These are phyloP conservation scores for Xylaria sp. DNA, from an alignment of 2,329 filamentous ascomycete species.

Conservation along the genomic window DNA sequence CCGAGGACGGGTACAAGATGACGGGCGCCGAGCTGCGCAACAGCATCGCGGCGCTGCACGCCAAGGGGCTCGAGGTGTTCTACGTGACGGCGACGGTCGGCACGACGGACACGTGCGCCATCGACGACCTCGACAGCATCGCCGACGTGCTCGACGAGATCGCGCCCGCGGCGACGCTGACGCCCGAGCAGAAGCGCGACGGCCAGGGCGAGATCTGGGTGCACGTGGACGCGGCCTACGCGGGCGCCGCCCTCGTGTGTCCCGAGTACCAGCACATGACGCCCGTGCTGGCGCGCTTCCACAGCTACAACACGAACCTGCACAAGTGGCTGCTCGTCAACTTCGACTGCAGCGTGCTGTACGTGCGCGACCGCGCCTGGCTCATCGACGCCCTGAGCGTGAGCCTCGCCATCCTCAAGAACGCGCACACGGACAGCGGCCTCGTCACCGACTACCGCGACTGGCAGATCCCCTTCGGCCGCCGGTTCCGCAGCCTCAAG, in stretches of 20 bases:
- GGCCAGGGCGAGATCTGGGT: constrained; percentile 76
- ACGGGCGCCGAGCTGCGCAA: constrained; percentile 69
- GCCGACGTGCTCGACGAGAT: constrained; percentile 57
- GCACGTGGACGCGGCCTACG: constrained; percentile 93
- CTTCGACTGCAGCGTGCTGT: constrained; percentile 87
- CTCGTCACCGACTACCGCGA: constrained; percentile 95
- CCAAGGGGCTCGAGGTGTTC: constrained; percentile 81
- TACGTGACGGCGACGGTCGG: constrained; percentile 87
- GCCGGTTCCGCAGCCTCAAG: constrained; percentile 88
- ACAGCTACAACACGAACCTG: constrained; percentile 95
- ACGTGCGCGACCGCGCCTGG: constrained; percentile 76
- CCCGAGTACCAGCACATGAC: constrained; percentile 79
- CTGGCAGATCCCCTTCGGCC: constrained; percentile 94
- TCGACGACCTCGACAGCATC: constrained; percentile 82
- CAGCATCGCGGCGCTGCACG: constrained; percentile 72
- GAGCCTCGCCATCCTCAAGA: constrained; percentile 80
- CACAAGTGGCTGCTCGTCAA: constrained; percentile 98
- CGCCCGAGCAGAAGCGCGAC: constrained; percentile 27
- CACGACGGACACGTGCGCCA: constrained; percentile 86
- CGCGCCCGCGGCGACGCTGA: constrained; percentile 36
- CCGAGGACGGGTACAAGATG: constrained; percentile 74
- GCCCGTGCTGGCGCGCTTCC: constrained; percentile 71
- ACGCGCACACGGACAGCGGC: constrained; percentile 81
- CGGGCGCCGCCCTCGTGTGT: constrained; percentile 83
- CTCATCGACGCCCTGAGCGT: constrained; percentile 77